Base-by-base conservation (phyloP, 768 basidiomycete species). In the Mycena rosella region DNA sequence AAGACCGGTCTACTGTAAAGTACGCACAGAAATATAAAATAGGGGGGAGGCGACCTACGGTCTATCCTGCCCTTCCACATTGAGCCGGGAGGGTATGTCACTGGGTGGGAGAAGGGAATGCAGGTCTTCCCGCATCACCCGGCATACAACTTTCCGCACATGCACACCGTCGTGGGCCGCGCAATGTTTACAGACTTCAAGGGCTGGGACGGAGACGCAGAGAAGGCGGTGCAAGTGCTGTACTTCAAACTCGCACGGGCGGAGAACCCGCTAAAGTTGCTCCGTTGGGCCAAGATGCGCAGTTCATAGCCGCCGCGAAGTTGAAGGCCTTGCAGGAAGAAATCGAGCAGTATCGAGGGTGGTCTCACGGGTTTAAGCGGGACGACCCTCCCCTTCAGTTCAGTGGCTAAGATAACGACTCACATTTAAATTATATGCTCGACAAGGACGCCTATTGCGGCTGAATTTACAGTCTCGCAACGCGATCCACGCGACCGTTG, bases 121-220 rank as follows among this genome's bases (percentile, higher is more conserved):
- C n/a, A 59, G 22, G 5, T 47, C 2, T 59, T 59, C 29, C 30
- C 44, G 4, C 57, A 59, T 18, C 57, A 59, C 26, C 44, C 44
- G 7, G 44, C 57, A 2, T 59, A 59, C 30, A 36, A 59, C 20
- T 59, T 34, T 18, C 57, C 44, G 17, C 44, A 47, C 44, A 59
- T 59, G 57, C 57, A 29, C 57, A 48, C 29, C n/a, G 57, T 59
- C 30, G 27, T 32, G 29, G n/a, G 9, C 1, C 57, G 44, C 20
- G 44, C 4, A n/a, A 36, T n/a, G 44, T 59, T 59, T 30, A 59
- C 47, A 15, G 44, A 59, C 45, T 59, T 59, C 44, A 29, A 59
- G 14, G 44, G 44, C 8, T 59, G 34, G 22, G 57, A 59, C 14
- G 57, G 57, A 2, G 57, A 59, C 57, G 44, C 29, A 17, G 57